A percentile compares a stretch with the other conserved stretches of the same genome.
Evolutionary conservation across 208 protist species (phyloP).

Genomic region (Trypanosoma theileri): DNA sequence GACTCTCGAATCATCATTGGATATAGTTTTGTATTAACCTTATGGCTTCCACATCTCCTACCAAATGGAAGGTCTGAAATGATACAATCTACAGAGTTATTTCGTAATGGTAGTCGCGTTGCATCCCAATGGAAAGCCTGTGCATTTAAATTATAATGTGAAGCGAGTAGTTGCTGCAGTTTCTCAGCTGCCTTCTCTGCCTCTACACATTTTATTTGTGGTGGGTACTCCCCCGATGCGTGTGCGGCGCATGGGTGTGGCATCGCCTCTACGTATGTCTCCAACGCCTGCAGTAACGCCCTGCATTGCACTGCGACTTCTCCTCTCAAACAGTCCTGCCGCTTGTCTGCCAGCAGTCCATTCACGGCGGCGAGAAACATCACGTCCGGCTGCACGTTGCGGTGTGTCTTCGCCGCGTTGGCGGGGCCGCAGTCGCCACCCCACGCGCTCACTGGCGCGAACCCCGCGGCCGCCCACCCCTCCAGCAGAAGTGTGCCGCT

Average conservation of each 20-base stretch:
- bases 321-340: neutral
- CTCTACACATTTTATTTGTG: neutral
- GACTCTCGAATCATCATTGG: constrained; percentile 45
- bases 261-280: neutral
- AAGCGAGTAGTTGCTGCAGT: neutral
- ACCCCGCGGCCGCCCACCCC: constrained; percentile 7
- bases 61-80: constrained; percentile 75
- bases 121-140: constrained; percentile 43
- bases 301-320: neutral
- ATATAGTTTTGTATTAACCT: constrained; percentile 46
- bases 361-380: constrained; percentile 11
- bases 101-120: constrained; percentile 34
- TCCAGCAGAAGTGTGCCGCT: constrained; percentile 42
- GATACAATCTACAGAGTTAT: constrained; percentile 46
- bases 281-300: neutral
- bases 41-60: constrained; percentile 55
- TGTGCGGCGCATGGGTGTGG: neutral
- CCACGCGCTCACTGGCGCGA: constrained; percentile 9
- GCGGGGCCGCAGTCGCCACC: constrained; percentile 27
- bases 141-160: neutral
- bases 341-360: neutral
- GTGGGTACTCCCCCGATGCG: neutral
- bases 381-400: constrained; percentile 4
- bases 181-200: neutral
- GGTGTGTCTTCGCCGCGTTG: constrained; percentile 13